These are phyloP conservation scores for Mycena sp. DNA, from an alignment of 1,284 basidiomycete genomes.

Conservation along the genomic window DNA sequence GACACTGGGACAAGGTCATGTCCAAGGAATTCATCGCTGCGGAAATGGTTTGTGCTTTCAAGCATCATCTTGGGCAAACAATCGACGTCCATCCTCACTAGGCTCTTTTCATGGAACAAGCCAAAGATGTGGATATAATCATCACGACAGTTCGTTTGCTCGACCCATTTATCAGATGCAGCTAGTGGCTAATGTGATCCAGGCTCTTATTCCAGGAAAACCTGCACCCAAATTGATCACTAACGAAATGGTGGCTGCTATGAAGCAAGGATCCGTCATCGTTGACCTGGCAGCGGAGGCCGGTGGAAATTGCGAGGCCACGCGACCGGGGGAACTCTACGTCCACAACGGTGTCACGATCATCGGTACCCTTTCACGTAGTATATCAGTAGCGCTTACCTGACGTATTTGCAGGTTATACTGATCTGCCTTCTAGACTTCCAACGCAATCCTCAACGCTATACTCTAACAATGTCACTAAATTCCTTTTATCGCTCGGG, in stretches of 20 bases:
- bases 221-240: constrained; percentile 86
- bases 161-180: not conserved
- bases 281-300: constrained; percentile 88
- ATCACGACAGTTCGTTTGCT: constrained; percentile 75
- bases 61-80: not conserved
- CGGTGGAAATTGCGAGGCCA: constrained; percentile 86
- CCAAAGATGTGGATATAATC: constrained; percentile 87
- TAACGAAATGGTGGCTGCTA: constrained; percentile 83
- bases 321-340: constrained; percentile 75
- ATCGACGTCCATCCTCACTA: not conserved
- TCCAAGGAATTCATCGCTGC: constrained; percentile 89
- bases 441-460: constrained; percentile 88
- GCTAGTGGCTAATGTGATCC: not conserved
- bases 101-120: constrained; percentile 84
- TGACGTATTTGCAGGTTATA: constrained; percentile 62
- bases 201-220: constrained; percentile 86
- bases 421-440: constrained; percentile 83
- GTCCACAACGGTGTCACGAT: constrained; percentile 80
- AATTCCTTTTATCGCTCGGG: constrained; percentile 85
- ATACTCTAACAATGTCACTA: constrained; percentile 90
- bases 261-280: constrained; percentile 89
- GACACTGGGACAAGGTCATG: constrained; percentile 57
- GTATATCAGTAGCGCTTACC: constrained; percentile 7
- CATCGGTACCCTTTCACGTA: constrained; percentile 61
- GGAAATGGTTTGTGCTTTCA: constrained; percentile 63